Evolutionary conservation across 2,329 filamentous ascomycete species (phyloP).

Genomic region (Cytospora mali): DNA sequence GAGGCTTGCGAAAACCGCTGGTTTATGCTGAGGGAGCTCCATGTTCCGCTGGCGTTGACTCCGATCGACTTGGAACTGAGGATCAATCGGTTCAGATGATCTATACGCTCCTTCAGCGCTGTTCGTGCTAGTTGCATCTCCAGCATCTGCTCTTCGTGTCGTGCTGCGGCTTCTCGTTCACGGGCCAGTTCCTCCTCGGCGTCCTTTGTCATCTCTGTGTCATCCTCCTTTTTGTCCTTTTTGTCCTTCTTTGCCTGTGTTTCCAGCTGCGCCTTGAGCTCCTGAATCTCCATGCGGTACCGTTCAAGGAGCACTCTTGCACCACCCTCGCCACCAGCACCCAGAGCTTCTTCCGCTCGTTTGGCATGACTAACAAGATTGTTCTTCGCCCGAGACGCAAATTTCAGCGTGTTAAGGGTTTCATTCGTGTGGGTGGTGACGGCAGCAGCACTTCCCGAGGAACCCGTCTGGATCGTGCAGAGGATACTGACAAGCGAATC

Average conservation of each 20-base stretch:
- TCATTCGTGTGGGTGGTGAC: constrained; percentile 79
- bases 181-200: constrained; percentile 72
- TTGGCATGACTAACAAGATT: constrained; percentile 97
- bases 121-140: constrained; percentile 98
- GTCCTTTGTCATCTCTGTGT: constrained; percentile 63
- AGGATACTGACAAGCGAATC: constrained; percentile 96
- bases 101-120: constrained; percentile 94
- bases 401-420: constrained; percentile 94
- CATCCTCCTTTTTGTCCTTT: constrained; percentile 63
- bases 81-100: constrained; percentile 93
- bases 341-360: constrained; percentile 85
- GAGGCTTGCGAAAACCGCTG: constrained; percentile 64
- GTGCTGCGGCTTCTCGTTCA: constrained; percentile 78
- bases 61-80: constrained; percentile 94
- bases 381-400: constrained; percentile 95
- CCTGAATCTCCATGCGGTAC: constrained; percentile 90
- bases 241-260: constrained; percentile 66
- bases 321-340: constrained; percentile 78
- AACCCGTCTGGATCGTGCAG: constrained; percentile 91
- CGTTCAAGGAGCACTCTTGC: constrained; percentile 87
- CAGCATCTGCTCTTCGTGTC: constrained; percentile 95
- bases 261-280: constrained; percentile 79
- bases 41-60: constrained; percentile 78
- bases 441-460: constrained; percentile 69
- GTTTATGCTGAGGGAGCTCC: constrained; percentile 68